Percentiles rank a stretch among this genome's conserved stretches.
Evolutionary conservation across 345 rosid species (phyloP).

Genomic region (Theobroma cacao): DNA sequence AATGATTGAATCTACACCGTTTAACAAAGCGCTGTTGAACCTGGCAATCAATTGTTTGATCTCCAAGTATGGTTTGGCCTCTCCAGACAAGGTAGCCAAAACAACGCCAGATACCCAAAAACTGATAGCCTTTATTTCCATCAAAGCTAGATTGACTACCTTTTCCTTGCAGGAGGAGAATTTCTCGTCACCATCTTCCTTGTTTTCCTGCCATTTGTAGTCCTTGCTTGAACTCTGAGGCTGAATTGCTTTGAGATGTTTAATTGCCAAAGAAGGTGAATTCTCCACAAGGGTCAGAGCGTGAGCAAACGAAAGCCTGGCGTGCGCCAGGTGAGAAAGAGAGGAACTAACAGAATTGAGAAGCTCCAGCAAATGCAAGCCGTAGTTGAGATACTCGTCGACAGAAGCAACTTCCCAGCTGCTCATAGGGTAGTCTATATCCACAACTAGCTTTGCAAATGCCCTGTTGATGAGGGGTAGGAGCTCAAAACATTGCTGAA

Average conservation of each 20-base stretch:
- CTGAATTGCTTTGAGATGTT: slow-evolving; percentile 33
- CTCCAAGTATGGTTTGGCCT: slow-evolving; percentile 35
- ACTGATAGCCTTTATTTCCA: slow-evolving; percentile 37
- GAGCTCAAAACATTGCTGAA: slow-evolving; percentile 41
- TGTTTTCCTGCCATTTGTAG: not conserved
- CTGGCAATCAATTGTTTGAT: slow-evolving; percentile 22
- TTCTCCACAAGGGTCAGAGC: slow-evolving; percentile 39
- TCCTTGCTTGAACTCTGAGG: slow-evolving; percentile 19
- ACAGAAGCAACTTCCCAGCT: slow-evolving; percentile 39
- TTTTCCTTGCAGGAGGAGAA: slow-evolving; percentile 31
- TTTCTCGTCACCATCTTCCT: slow-evolving; percentile 14
- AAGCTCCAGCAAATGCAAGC: slow-evolving; percentile 44
- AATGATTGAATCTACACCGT: slow-evolving; percentile 27
- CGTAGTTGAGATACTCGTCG: slow-evolving; percentile 47
- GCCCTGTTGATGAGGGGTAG: slow-evolving; percentile 42
- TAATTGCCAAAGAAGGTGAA: slow-evolving; percentile 36
- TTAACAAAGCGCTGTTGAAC: slow-evolving; percentile 23
- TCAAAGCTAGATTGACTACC: slow-evolving; percentile 40
- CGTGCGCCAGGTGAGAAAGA: slow-evolving; percentile 43
- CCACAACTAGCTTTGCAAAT: slow-evolving; percentile 48
- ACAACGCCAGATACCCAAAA: slow-evolving; percentile 44
- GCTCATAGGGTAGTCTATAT: slow-evolving; percentile 43
- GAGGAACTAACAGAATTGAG: slow-evolving; percentile 41
- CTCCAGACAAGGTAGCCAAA: slow-evolving; percentile 44
- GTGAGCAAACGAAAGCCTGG: slow-evolving; percentile 41